These are phyloP conservation scores for Epichloe sp. DNA, from an alignment of 2,329 filamentous ascomycete genomes.

Conservation along the genomic window DNA sequence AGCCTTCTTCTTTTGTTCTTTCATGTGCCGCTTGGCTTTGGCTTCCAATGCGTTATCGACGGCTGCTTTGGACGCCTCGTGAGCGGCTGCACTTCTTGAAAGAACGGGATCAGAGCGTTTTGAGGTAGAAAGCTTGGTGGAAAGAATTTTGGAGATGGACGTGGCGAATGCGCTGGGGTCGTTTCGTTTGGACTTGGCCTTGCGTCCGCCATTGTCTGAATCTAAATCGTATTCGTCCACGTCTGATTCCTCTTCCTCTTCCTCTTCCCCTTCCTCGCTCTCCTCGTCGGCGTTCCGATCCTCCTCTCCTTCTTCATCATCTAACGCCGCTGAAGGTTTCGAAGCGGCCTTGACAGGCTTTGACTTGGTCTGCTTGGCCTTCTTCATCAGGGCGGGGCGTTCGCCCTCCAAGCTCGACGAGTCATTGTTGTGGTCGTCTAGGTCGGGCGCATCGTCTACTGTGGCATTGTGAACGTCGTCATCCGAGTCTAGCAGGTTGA, in stretches of 20 bases:
- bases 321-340: constrained; percentile 5
- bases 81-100: constrained; percentile 64
- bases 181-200: constrained; percentile 66
- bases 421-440: constrained; percentile 2
- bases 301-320: constrained; percentile 14
- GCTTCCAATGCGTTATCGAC: constrained; percentile 68
- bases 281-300: constrained; percentile 14
- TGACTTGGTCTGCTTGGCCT: constrained; percentile 11
- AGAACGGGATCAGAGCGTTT: constrained; percentile 86
- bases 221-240: constrained; percentile 22
- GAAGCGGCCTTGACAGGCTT: constrained; percentile 10
- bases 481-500: constrained; percentile 43
- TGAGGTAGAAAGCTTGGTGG: constrained; percentile 70
- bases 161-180: constrained; percentile 85
- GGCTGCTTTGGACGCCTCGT: constrained; percentile 57
- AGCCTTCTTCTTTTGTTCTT: constrained; percentile 66
- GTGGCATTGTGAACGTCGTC: constrained; percentile 41
- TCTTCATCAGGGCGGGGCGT: constrained; percentile 7
- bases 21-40: constrained; percentile 66
- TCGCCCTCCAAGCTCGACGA: constrained; percentile 25
- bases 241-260: constrained; percentile 24
- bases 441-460: constrained; percentile 32
- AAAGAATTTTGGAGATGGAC: constrained; percentile 84
- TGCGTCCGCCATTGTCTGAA: constrained; percentile 7
- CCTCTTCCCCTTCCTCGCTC: constrained; percentile 27